These are phyloP conservation scores for Antitrichia curtipendula DNA, from an alignment of 225 moss, liverwort and hornwort species.

Conservation along the genomic window DNA sequence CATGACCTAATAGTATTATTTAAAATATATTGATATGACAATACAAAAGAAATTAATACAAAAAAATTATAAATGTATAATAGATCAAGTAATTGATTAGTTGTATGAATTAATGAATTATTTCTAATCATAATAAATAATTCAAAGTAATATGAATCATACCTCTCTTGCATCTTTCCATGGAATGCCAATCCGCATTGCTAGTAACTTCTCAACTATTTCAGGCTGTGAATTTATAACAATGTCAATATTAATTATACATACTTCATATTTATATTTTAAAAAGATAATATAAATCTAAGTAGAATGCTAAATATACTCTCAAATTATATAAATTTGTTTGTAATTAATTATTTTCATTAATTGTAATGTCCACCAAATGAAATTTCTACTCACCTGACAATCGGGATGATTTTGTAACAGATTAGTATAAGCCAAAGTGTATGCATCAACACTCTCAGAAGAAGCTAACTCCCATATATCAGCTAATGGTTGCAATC, in stretches of 20 bases:
- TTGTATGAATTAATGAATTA: neutral
- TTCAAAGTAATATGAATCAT: neutral
- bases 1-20: neutral
- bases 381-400: conserved; percentile 22
- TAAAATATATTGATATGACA: neutral
- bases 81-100: neutral
- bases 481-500: conserved; percentile 53
- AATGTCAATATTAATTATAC: neutral
- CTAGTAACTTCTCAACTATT: conserved; percentile 66
- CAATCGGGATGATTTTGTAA: conserved; percentile 78
- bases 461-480: conserved; percentile 71
- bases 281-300: neutral
- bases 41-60: neutral
- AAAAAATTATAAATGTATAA: neutral
- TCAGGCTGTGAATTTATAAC: neutral
- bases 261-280: neutral
- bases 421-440: conserved; percentile 55
- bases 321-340: neutral
- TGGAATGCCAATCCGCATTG: conserved; percentile 52
- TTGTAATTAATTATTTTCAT: neutral
- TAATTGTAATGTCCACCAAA: neutral
- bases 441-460: conserved; percentile 67
- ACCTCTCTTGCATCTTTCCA: conserved; percentile 66
- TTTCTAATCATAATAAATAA: neutral
- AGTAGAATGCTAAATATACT: neutral